phyloP scores from a whole-genome alignment of 106 monocot species.

The Chionographis japonica region DNA sequence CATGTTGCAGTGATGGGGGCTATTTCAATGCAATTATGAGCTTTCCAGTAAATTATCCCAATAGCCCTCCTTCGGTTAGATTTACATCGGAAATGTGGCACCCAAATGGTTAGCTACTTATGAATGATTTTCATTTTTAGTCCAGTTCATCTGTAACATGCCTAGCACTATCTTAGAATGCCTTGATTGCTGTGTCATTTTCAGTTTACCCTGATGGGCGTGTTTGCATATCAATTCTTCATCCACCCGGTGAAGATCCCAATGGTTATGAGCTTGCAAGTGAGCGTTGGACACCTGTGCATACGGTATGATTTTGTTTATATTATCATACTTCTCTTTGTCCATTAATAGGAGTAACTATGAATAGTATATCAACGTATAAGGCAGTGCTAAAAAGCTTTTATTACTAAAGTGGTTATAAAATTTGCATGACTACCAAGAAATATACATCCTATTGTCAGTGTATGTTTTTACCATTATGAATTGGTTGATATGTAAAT shows the following conservation, averaged over 20 bases:
- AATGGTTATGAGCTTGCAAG: slow-evolving; percentile 89
- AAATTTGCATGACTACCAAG: no score
- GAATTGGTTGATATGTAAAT: no score
- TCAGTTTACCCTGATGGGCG: slow-evolving; percentile 54
- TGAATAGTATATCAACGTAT: no score
- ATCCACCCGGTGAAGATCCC: slow-evolving; percentile 83
- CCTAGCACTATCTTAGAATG: no score
- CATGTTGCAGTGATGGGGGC: slow-evolving; percentile 29
- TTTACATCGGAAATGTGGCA: slow-evolving; percentile 53
- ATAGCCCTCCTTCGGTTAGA: slow-evolving; percentile 35
- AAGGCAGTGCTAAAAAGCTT: no score
- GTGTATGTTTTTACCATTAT: no score
- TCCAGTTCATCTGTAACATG: no score
- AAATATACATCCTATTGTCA: no score
- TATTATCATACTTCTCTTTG: background rate
- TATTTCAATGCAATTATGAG: slow-evolving; percentile 43
- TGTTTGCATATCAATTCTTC: slow-evolving; percentile 88
- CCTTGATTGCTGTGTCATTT: background rate
- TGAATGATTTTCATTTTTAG: background rate
- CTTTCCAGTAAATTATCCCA: slow-evolving; percentile 39
- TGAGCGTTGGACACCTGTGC: slow-evolving; percentile 84
- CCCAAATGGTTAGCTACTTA: slow-evolving; percentile 26
- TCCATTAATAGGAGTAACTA: background rate
- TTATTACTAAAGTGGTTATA: no score
- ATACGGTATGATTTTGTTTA: slow-evolving; percentile 37